Evolutionary conservation across 495 filamentous ascomycete genomes (phyloP).

Genomic region (Clohesyomyces aquaticus): DNA sequence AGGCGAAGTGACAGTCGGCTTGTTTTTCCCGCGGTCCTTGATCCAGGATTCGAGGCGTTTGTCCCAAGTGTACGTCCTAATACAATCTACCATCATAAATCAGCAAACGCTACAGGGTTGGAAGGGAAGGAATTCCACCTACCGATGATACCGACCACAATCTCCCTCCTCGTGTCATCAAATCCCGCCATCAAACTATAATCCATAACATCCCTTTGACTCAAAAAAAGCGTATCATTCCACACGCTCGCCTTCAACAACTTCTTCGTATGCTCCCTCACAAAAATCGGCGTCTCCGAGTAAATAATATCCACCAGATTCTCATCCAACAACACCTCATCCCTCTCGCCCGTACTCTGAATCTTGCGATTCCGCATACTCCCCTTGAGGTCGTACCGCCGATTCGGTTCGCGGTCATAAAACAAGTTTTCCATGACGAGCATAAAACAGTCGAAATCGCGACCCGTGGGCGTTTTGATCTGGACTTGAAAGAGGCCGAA

Average conservation of each 20-base stretch:
- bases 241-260: conserved; percentile 80
- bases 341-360: conserved; percentile 88
- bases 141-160: conserved; percentile 91
- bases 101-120: neutral
- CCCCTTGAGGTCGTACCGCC: conserved; percentile 94
- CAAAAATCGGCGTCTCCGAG: conserved; percentile 84
- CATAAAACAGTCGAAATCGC: conserved; percentile 93
- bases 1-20: conserved; percentile 93
- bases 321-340: conserved; percentile 95
- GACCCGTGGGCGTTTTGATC: conserved; percentile 91
- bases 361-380: conserved; percentile 98
- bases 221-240: conserved; percentile 95
- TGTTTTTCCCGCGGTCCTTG: conserved; percentile 90
- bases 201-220: conserved; percentile 96
- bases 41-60: conserved; percentile 99
- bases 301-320: conserved; percentile 99
- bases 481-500: conserved; percentile 96
- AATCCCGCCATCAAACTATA: conserved; percentile 99
- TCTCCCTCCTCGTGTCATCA: conserved; percentile 83
- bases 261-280: conserved; percentile 89
- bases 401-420: conserved; percentile 83
- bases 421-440: conserved; percentile 99
- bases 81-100: conserved; percentile 66
- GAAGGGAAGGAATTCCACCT: conserved; percentile 18
- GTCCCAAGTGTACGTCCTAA: conserved; percentile 98